Evolutionary conservation across 345 rosid genomes (phyloP), one percentile per base, ranked within the genome.

Genomic region (Leavenworthia alabamica): DNA sequence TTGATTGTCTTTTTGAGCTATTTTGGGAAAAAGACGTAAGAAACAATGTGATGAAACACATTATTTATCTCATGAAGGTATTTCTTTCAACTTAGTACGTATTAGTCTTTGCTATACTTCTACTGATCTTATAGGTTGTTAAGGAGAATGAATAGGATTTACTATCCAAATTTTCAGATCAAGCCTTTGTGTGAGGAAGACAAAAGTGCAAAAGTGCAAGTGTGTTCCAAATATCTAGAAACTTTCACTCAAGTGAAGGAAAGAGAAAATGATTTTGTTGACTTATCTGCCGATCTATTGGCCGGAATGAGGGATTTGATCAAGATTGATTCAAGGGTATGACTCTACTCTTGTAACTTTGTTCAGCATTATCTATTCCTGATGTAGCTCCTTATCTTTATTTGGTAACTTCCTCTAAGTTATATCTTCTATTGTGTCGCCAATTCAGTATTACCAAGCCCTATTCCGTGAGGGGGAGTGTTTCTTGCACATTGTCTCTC

Each of bases 51-150:
- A 77, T 88, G 58, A 70, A 70, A 50, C 82, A 77, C 68, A 80
- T 88, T 73, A 77, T 83, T 71, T 84, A 83, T 62, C 87, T 91
- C 66, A 75, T 91, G 93, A 91, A 84, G 96, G 98, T 91, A 81
- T 50, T 27, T 33, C 2, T 45, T 67, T 48, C 39, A 42, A 8
- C 10, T 31, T 63, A 7, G 16, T 47, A 28, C 40, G 55, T 50
- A 26, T 40, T 14, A 40, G n/a, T 28, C 43, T 43, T 35, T 57
- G 29, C 14, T 37, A 9, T 41, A 15, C 31, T 50, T 64, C 35
- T 35, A 1, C 36, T 68, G 41, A 36, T 50, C 11, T 46, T 54
- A 44, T 60, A 14, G 56, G 26, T 37, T 62, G 53, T 31, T 29
- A 26, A 49, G 62, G 46, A 52, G 56, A 22, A 29, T 54, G 20